phyloP scores from a whole-genome alignment of 768 basidiomycete genomes.

The Dentipellis sp. region DNA sequence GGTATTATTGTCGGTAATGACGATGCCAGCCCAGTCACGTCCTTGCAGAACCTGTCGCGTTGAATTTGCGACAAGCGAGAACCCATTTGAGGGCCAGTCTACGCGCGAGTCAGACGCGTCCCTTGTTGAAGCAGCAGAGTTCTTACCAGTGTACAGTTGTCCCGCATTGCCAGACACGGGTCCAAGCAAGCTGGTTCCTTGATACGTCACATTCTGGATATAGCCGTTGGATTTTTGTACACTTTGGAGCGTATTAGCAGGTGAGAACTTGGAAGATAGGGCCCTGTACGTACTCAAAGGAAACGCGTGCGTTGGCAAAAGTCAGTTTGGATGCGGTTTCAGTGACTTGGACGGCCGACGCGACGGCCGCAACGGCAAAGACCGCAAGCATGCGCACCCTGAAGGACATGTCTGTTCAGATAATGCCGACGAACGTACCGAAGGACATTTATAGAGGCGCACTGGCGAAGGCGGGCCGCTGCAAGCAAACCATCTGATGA shows the following conservation, averaged over 20 bases:
- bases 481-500: no score
- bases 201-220: conserved; percentile 16
- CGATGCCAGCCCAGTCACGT: conserved; percentile 17
- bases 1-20: conserved; percentile 19
- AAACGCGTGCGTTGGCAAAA: background rate
- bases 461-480: no score
- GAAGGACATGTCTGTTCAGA: no score
- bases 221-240: conserved; percentile 10
- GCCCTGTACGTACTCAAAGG: background rate
- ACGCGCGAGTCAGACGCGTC: background rate
- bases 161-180: conserved; percentile 16
- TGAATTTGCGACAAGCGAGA: background rate
- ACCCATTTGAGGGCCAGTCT: background rate
- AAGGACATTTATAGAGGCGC: no score
- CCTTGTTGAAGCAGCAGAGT: background rate
- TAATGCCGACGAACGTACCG: no score
- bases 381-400: background rate
- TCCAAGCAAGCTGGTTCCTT: conserved; percentile 14
- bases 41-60: conserved; percentile 10
- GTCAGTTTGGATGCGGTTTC: background rate
- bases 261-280: background rate
- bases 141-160: conserved; percentile 16
- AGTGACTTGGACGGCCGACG: background rate
- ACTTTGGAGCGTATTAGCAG: background rate
- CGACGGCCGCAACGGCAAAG: background rate